Percentiles rank a stretch among this genome's conserved stretches.
Conservation (phyloP, 1,139 yeast genomes). For the Suhomyces yuchorum region DNA sequence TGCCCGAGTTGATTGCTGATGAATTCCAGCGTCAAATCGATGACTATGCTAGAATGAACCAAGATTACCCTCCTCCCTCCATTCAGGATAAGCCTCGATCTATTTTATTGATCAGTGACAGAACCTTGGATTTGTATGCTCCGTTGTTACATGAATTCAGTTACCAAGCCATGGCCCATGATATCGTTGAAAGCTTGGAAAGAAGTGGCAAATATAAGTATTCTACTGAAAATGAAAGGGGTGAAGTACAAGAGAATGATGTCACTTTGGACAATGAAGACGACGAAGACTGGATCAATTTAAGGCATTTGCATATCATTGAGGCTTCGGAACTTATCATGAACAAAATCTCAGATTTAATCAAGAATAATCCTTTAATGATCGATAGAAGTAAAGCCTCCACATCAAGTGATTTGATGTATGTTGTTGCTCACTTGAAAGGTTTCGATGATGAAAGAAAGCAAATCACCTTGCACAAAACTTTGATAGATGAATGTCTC, state of each 20-base stretch:
- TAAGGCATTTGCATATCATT: slow-evolving; percentile 76
- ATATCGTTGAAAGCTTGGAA: slow-evolving; percentile 55
- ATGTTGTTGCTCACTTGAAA: slow-evolving; percentile 66
- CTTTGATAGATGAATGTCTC: slow-evolving; percentile 60
- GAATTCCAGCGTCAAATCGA: slow-evolving; percentile 73
- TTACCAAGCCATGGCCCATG: slow-evolving; percentile 94
- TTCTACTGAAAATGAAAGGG: slow-evolving; percentile 61
- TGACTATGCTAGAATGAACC: slow-evolving; percentile 68
- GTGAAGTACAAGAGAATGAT: slow-evolving; percentile 47
- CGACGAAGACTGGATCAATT: slow-evolving; percentile 74
- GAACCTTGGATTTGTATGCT: slow-evolving; percentile 80
- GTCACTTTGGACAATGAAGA: slow-evolving; percentile 54
- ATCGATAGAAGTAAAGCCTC: slow-evolving; percentile 64
- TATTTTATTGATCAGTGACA: slow-evolving; percentile 72
- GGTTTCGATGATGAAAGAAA: slow-evolving; percentile 70
- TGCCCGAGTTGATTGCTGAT: slow-evolving; percentile 74
- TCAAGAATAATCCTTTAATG: slow-evolving; percentile 71
- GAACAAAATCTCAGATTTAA: slow-evolving; percentile 64
- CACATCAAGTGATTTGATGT: slow-evolving; percentile 61
- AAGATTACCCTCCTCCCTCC: slow-evolving; percentile 63
- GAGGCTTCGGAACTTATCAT: slow-evolving; percentile 70
- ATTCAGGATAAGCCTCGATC: slow-evolving; percentile 66
- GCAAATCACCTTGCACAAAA: slow-evolving; percentile 59
- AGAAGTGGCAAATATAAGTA: slow-evolving; percentile 60
- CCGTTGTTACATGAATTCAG: slow-evolving; percentile 89